Evolutionary conservation across 1,284 basidiomycete species (phyloP).

Genomic region (Puccinia sorghi): DNA sequence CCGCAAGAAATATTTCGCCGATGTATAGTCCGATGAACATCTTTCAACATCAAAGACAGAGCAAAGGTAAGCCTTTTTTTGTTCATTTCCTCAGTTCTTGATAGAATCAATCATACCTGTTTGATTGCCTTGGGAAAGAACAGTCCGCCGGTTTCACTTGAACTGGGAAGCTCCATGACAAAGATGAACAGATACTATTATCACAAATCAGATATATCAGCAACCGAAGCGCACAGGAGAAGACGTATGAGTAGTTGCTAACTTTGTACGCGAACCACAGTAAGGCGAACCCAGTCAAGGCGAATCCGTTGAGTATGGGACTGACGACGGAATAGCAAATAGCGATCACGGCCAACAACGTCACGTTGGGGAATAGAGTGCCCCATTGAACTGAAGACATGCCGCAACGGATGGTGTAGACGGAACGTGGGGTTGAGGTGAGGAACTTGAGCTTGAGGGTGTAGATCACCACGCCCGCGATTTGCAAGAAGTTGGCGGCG

Average conservation of each 20-base stretch:
- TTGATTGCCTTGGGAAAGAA: constrained; percentile 95
- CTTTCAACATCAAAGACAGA: neutral
- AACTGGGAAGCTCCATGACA: constrained; percentile 69
- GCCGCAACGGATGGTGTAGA: constrained; percentile 74
- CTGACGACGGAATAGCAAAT: constrained; percentile 82
- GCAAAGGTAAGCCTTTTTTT: constrained; percentile 12
- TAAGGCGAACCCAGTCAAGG: constrained; percentile 75
- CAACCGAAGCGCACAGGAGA: constrained; percentile 63
- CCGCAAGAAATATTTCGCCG: constrained; percentile 33
- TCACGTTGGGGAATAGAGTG: constrained; percentile 64
- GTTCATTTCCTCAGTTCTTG: neutral
- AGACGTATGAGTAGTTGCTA: constrained; percentile 63
- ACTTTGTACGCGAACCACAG: constrained; percentile 85
- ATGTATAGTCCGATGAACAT: constrained; percentile 49
- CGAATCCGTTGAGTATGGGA: constrained; percentile 89
- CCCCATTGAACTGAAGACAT: constrained; percentile 75
- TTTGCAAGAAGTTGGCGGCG: constrained; percentile 76
- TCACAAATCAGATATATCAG: neutral
- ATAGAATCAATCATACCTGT: constrained; percentile 61
- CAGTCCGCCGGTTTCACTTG: constrained; percentile 82
- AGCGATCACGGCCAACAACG: constrained; percentile 57
- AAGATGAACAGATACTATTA: constrained; percentile 60
- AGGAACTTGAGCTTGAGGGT: constrained; percentile 81
- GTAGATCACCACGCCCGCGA: constrained; percentile 74
- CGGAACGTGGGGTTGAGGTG: constrained; percentile 83